phyloP scores from a whole-genome alignment of 1,284 basidiomycete species.

The Pseudozyma tsukubaensis region DNA sequence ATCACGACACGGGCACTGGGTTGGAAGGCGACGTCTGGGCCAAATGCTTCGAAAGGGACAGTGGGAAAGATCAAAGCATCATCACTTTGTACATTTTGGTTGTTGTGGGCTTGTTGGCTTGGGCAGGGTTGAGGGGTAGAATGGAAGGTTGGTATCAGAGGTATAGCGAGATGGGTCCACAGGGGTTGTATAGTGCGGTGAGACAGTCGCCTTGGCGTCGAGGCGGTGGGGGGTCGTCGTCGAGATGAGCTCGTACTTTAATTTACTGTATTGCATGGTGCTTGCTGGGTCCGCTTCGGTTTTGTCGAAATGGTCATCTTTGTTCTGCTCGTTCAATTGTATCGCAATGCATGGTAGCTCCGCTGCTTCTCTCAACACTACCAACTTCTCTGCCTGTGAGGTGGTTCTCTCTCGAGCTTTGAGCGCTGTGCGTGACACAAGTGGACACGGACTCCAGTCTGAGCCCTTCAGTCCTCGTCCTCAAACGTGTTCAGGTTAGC shows the following conservation, averaged over 20 bases:
- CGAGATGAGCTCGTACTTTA: neutral
- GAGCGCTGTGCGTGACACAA: no score
- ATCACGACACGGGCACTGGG: slow-evolving; percentile 67
- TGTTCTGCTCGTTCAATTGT: no score
- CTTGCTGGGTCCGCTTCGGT: neutral
- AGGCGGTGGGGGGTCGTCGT: slow-evolving; percentile 1
- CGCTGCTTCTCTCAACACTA: no score
- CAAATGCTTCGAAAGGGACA: slow-evolving; percentile 66
- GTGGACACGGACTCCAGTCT: no score
- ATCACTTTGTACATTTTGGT: slow-evolving; percentile 61
- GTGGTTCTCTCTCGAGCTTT: no score
- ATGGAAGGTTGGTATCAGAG: slow-evolving; percentile 20
- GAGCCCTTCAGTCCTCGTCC: no score
- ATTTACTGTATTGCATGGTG: neutral
- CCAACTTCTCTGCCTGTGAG: no score
- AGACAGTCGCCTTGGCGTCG: slow-evolving; percentile 32
- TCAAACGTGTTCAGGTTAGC: no score
- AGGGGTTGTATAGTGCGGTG: slow-evolving; percentile 29
- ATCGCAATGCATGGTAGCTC: no score
- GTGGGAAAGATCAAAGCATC: slow-evolving; percentile 62
- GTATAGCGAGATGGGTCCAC: slow-evolving; percentile 26
- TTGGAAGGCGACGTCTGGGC: slow-evolving; percentile 69
- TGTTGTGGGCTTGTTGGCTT: slow-evolving; percentile 38
- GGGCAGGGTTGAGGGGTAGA: slow-evolving; percentile 28
- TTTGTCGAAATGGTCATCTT: no score